Base-by-base conservation (phyloP, 371 early-diverging fungal genomes). In the Apophysomyces trapeziformis region DNA sequence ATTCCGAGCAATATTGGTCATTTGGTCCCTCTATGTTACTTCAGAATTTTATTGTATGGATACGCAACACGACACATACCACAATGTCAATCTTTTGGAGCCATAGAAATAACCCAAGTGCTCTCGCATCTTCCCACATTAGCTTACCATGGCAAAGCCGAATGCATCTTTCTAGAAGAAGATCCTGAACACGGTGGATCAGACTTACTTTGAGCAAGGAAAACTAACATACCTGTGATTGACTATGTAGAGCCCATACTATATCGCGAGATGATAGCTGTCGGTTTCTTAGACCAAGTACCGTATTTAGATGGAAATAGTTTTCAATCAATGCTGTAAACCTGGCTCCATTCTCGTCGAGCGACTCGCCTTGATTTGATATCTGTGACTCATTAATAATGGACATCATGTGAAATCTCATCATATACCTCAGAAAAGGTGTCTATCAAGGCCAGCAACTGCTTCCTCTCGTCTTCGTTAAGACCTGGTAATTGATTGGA, bases 341-440 rank as follows among this genome's bases (percentile, higher is more conserved):
- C 11, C 96, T 85, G 32, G 89, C 82, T n/a, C 95, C 97, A 71
- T 93, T 96, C 66, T 89, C 90, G 70, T 97, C 97, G n/a, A 96
- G 70, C 1, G 94, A 84, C 13, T 87, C 83, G 45, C 87, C 83
- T 68, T 89, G 89, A 46, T 77, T 70, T 21, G 91, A 88, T 12
- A 93, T 82, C 91, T 93, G 63, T 18, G 14, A 11, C 57, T 14
- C 41, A 16, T 7, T 13, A 16, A n/a, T 43, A 38, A n/a, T 45
- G 21, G 38, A 32, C 13, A 26, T 32, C 8, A 3, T 32, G 2
- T 57, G 12, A 11, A 61, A 16, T 13, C 4, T 1, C 11, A 57
- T 46, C 0, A 18, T 12, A 38, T 14, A 90, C 88, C 73, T 88
- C 85, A 7, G 85, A 76, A 68, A 90, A 77, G 0, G 90, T 83